Conservation (phyloP, 768 basidiomycete genomes). For the Suillus lakei region DNA sequence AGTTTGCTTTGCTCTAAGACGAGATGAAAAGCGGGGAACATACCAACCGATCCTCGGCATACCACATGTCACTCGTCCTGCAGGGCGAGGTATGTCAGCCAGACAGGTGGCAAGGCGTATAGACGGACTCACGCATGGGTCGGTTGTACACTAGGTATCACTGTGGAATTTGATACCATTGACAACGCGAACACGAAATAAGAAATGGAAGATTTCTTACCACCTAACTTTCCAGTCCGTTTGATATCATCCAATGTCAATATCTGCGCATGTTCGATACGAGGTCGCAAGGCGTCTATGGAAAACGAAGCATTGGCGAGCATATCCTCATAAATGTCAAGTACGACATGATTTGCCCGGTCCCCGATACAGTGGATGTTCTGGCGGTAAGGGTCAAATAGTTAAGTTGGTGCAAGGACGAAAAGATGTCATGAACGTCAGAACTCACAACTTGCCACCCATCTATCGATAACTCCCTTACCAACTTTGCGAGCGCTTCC, state of each 20-base stretch:
- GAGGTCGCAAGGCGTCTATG: slow-evolving; percentile 52
- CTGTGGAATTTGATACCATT: slow-evolving; percentile 42
- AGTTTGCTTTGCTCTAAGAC: slow-evolving; percentile 3
- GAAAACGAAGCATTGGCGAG: slow-evolving; percentile 36
- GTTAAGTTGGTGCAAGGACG: background rate
- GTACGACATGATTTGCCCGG: slow-evolving; percentile 79
- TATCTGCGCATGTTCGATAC: slow-evolving; percentile 95
- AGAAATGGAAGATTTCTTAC: slow-evolving; percentile 43
- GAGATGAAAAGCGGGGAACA: slow-evolving; percentile 11
- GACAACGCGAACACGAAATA: background rate
- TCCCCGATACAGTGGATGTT: slow-evolving; percentile 92
- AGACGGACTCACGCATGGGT: slow-evolving; percentile 74
- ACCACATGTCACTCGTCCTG: slow-evolving; percentile 91
- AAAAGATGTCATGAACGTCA: background rate
- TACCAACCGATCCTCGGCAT: slow-evolving; percentile 83
- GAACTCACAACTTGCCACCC: slow-evolving; percentile 83
- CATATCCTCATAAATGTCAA: slow-evolving; percentile 82
- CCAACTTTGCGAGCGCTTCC: slow-evolving; percentile 54
- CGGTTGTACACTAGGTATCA: slow-evolving; percentile 92
- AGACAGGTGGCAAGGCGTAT: background rate
- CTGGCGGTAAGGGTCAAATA: slow-evolving; percentile 42
- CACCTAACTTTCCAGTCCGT: slow-evolving; percentile 72
- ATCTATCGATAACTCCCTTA: slow-evolving; percentile 68
- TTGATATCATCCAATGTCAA: slow-evolving; percentile 71
- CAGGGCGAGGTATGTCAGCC: background rate